Evolutionary conservation across 2,329 filamentous ascomycete genomes (phyloP), one percentile per base, ranked within the genome.

Genomic region (Lachnellula occidentalis): DNA sequence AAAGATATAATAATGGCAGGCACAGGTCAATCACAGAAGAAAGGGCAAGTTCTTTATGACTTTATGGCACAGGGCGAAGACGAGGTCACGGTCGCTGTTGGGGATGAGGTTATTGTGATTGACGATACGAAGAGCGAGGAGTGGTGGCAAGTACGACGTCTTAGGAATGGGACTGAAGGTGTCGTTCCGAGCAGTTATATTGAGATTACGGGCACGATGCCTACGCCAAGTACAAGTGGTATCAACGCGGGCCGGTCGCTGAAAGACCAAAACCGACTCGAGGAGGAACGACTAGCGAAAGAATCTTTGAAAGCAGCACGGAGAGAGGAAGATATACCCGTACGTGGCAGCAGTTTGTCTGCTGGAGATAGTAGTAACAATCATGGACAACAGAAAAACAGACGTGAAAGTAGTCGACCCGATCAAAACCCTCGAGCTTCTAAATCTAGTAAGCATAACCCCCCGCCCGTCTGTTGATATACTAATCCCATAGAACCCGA

Each of bases 161-260:
- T 96, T 59, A 95, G 91, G 74, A 97, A 91, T 69, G 90, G 90
- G 63, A 94, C 91, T 68, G 90, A 96, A 73, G 94, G 94, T 39
- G 94, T 99, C 24, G 92, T 99, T 8, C 94, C 94, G 14, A 94
- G 91, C 76, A 96, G 90, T 72, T 99, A 97, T 67, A 86, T 99
- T 64, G 92, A 99, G 70, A 77, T 96, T 50, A 92, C 84, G 21
- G 90, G 90, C 53, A 80, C 81, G 12, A 71, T 86, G 22, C 70
- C 79, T 34, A 8, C 79, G 4, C 74, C 79, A 36, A 71, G 77
- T 24, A 65, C 73, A 27, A 74, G 78, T 39, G 83, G 83, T 7
- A 65, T 85, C 46, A 81, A 83, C 56, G 78, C 79, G 17, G 82
- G 78, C 22, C 73, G 78, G 66, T 90, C 88, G 7, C 81, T 79